Percentiles rank a stretch among this genome's conserved stretches.
Evolutionary conservation across 2,329 filamentous ascomycete genomes (phyloP).

Genomic region (Diplodia corticola): DNA sequence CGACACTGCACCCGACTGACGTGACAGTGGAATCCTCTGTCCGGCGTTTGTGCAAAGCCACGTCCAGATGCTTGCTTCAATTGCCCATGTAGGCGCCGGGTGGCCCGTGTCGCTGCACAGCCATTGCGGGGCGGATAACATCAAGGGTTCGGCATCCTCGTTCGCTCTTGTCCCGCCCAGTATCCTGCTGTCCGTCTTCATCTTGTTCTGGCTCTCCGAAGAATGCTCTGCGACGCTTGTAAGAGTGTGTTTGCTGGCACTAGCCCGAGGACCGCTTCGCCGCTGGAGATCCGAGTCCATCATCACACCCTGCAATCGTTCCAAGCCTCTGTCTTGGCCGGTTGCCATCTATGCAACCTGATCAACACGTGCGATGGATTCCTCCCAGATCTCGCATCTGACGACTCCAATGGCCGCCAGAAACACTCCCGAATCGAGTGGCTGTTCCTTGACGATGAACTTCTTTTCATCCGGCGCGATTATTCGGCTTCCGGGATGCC

Average conservation of each 20-base stretch:
- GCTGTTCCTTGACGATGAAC: slow-evolving; percentile 1
- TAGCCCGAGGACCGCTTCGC: not conserved
- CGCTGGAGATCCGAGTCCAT: not conserved
- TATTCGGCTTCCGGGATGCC: not conserved
- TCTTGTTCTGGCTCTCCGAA: not conserved
- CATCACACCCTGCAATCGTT: not conserved
- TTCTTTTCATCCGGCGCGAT: not conserved
- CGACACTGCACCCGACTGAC: too few species aligned
- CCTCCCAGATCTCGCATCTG: not conserved
- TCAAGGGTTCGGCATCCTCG: not conserved
- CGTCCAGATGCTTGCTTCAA: not conserved
- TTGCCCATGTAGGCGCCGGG: not conserved
- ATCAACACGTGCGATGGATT: not conserved
- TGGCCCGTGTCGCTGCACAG: not conserved
- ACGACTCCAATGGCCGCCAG: not conserved
- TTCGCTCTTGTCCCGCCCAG: not conserved
- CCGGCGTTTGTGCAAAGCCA: too few species aligned
- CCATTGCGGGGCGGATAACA: not conserved
- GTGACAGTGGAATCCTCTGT: too few species aligned
- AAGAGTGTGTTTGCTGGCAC: not conserved
- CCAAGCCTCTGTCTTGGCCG: not conserved
- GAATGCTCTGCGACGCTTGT: not conserved
- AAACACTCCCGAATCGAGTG: not conserved
- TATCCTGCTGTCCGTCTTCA: not conserved
- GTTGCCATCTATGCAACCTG: not conserved